A percentile compares a stretch with the other conserved stretches of the same genome.
Conservation (phyloP, 2,329 filamentous ascomycete genomes). For the Hymenoscyphus fraxineus region DNA sequence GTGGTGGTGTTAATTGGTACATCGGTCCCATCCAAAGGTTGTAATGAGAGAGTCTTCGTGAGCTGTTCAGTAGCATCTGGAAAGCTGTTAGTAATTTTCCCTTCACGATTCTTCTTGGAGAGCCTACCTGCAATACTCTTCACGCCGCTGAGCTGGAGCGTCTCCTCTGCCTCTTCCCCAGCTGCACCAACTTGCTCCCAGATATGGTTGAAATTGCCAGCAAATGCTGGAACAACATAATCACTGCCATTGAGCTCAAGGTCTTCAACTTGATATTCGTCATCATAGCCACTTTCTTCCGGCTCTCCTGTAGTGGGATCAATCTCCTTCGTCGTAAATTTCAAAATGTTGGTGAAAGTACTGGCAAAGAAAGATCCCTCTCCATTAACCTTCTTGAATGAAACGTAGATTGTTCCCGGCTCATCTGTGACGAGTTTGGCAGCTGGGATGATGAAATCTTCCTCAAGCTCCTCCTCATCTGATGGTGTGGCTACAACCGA, state of each 20-base stretch:
- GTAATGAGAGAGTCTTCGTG: slow-evolving; percentile 78
- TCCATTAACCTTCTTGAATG: slow-evolving; percentile 79
- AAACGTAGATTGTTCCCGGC: slow-evolving; percentile 90
- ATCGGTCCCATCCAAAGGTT: slow-evolving; percentile 91
- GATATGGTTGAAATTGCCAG: slow-evolving; percentile 89
- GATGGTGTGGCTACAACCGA: slow-evolving; percentile 75
- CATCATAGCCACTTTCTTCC: slow-evolving; percentile 89
- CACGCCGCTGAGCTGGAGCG: slow-evolving; percentile 77
- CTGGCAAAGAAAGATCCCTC: slow-evolving; percentile 73
- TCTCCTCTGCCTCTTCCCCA: slow-evolving; percentile 88
- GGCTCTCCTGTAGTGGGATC: slow-evolving; percentile 91
- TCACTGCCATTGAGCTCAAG: slow-evolving; percentile 88
- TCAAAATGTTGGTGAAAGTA: slow-evolving; percentile 87
- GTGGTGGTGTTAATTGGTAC: slow-evolving; percentile 83
- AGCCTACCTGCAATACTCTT: slow-evolving; percentile 83
- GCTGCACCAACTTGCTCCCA: slow-evolving; percentile 92
- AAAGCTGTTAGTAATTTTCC: slow-evolving; percentile 26
- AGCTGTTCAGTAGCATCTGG: slow-evolving; percentile 89
- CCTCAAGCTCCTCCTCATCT: slow-evolving; percentile 79
- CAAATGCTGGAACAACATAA: slow-evolving; percentile 90
- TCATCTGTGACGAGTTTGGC: slow-evolving; percentile 79
- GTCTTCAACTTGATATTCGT: slow-evolving; percentile 96
- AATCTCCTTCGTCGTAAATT: slow-evolving; percentile 97
- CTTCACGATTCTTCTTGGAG: neutral
- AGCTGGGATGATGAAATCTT: slow-evolving; percentile 90